Evolutionary conservation across 2,329 filamentous ascomycete genomes (phyloP).

Genomic region (Ophiostoma tasmaniense): DNA sequence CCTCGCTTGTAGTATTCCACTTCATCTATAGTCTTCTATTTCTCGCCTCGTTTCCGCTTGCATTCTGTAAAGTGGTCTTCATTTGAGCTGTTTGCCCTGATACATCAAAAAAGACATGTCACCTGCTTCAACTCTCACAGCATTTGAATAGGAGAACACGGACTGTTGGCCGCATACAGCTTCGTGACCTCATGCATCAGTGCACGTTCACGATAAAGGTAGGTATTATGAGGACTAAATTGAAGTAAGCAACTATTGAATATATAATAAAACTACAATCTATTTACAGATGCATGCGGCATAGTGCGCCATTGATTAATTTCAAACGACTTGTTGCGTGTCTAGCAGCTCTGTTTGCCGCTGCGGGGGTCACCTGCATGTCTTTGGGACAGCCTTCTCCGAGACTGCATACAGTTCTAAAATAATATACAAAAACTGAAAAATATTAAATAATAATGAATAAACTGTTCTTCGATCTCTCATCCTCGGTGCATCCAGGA

Average conservation of each 20-base stretch:
- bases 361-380: not conserved
- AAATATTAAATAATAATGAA: too few relatives aligned
- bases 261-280: not conserved
- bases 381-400: not conserved
- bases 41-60: not conserved
- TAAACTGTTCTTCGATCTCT: not conserved
- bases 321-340: not conserved
- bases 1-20: not conserved
- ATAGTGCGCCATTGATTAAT: not conserved
- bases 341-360: not conserved
- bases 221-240: too few relatives aligned
- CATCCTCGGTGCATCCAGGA: not conserved
- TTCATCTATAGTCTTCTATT: not conserved
- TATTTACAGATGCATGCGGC: not conserved
- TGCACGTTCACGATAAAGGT: not conserved
- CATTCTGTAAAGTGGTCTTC: not conserved
- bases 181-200: not conserved
- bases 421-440: too few relatives aligned
- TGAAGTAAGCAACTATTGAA: too few relatives aligned
- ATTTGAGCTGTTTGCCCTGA: not conserved
- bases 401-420: not conserved
- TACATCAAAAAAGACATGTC: conserved; percentile 6
- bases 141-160: not conserved
- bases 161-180: not conserved
- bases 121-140: conserved; percentile 8